These are phyloP conservation scores for Hymenoscyphus albidus DNA, from an alignment of 2,329 filamentous ascomycete genomes.

Conservation along the genomic window DNA sequence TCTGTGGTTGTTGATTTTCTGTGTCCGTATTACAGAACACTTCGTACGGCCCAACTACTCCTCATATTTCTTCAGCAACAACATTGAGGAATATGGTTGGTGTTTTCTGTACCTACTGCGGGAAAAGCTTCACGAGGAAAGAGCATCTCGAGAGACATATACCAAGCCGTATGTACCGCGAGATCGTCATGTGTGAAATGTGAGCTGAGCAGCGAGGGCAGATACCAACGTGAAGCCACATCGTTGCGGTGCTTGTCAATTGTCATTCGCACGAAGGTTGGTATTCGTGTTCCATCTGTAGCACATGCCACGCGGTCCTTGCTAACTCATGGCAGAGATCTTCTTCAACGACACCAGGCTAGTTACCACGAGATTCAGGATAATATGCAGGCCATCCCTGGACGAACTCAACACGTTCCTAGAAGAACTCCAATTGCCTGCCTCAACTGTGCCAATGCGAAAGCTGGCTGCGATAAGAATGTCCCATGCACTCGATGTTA, in stretches of 20 bases:
- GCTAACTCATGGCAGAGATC: constrained; percentile 37
- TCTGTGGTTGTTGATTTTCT: not conserved
- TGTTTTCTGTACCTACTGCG: constrained; percentile 51
- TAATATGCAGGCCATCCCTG: constrained; percentile 43
- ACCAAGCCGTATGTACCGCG: constrained; percentile 44
- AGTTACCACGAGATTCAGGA: constrained; percentile 50
- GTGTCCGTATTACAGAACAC: not conserved
- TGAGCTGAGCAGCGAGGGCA: constrained; percentile 28
- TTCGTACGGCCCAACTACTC: not conserved
- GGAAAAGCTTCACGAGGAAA: constrained; percentile 52
- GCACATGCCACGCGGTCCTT: constrained; percentile 11
- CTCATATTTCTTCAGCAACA: not conserved
- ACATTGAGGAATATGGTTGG: constrained; percentile 10
- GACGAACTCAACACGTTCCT: constrained; percentile 41
- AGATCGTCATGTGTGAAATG: not conserved
- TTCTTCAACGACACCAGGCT: constrained; percentile 48
- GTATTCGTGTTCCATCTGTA: constrained; percentile 13
- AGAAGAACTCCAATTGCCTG: constrained; percentile 46
- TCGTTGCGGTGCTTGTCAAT: constrained; percentile 45
- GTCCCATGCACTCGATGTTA: constrained; percentile 47
- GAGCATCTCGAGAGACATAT: constrained; percentile 55
- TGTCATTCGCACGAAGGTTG: constrained; percentile 49
- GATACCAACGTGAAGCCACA: constrained; percentile 55
- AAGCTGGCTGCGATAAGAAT: constrained; percentile 49
- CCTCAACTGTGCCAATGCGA: constrained; percentile 47